These are phyloP conservation scores for Hansenula sp. DNA, from an alignment of 1,139 yeast species.

Conservation along the genomic window DNA sequence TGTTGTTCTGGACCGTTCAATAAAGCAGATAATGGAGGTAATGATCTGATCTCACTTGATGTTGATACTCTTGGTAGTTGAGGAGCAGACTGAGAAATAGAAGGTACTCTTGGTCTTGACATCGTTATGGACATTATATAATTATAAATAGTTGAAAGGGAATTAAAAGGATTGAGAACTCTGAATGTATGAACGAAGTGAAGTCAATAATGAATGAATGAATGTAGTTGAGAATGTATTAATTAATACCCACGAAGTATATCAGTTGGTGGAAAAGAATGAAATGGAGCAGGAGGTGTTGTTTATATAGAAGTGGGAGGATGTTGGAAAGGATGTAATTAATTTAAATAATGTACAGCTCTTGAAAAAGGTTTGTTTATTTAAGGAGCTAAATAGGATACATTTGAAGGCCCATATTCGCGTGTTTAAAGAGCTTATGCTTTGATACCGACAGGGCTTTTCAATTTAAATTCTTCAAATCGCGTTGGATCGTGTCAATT, in stretches of 20 bases:
- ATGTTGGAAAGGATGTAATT: too few relatives aligned
- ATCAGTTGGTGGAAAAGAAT: neutral
- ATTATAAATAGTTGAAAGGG: neutral
- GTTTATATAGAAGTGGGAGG: too few relatives aligned
- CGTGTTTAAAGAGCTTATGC: too few relatives aligned
- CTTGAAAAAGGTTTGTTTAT: neutral
- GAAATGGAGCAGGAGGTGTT: neutral
- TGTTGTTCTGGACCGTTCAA: conserved; percentile 2
- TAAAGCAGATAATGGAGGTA: conserved; percentile 12
- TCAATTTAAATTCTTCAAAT: too few relatives aligned
- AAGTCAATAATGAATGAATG: neutral
- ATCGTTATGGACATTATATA: conserved; percentile 14
- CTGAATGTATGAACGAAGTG: neutral
- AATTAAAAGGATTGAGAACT: neutral
- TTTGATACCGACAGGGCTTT: too few relatives aligned
- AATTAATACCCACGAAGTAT: too few relatives aligned
- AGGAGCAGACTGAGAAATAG: conserved; percentile 1
- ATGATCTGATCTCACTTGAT: conserved; percentile 4
- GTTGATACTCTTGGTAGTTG: neutral
- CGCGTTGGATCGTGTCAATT: too few relatives aligned
- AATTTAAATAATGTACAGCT: too few relatives aligned
- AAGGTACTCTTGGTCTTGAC: conserved; percentile 9
- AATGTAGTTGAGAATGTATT: neutral
- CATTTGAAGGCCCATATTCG: too few relatives aligned
- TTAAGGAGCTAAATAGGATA: too few relatives aligned